phyloP scores from a whole-genome alignment of 2,329 filamentous ascomycete species.

The Alternaria triticina region DNA sequence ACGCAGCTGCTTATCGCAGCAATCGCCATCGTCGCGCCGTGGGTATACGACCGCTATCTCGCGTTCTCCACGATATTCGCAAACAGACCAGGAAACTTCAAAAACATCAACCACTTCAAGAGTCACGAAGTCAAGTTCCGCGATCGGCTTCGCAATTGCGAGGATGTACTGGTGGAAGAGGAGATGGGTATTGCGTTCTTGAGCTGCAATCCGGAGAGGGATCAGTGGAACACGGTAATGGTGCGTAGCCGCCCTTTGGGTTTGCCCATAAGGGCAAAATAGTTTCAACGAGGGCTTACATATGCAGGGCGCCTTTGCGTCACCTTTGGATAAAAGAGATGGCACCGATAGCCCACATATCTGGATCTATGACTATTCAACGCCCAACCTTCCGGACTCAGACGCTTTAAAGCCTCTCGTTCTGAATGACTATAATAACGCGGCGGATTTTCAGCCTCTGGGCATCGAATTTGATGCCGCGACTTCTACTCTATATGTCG shows the following conservation, averaged over 20 bases:
- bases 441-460: constrained; percentile 51
- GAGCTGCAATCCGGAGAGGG: constrained; percentile 52
- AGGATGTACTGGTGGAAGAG: constrained; percentile 51
- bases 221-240: constrained; percentile 56
- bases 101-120: constrained; percentile 31
- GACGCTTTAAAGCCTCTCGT: constrained; percentile 33
- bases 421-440: constrained; percentile 30
- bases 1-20: constrained; percentile 17
- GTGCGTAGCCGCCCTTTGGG: constrained; percentile 28
- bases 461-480: constrained; percentile 48
- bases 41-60: constrained; percentile 36
- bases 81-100: constrained; percentile 30
- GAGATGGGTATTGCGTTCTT: constrained; percentile 48
- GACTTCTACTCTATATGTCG: constrained; percentile 48
- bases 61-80: constrained; percentile 21
- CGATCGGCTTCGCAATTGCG: constrained; percentile 51
- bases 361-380: constrained; percentile 50
- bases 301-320: constrained; percentile 38
- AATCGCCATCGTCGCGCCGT: constrained; percentile 27
- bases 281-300: neutral
- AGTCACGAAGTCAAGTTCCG: constrained; percentile 42
- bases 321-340: constrained; percentile 10
- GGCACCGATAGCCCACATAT: constrained; percentile 35
- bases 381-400: constrained; percentile 18
- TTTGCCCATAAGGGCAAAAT: neutral